These are phyloP conservation scores for Phytophthora hibernalis DNA, from an alignment of 352 stramenopile genomes.

Conservation along the genomic window DNA sequence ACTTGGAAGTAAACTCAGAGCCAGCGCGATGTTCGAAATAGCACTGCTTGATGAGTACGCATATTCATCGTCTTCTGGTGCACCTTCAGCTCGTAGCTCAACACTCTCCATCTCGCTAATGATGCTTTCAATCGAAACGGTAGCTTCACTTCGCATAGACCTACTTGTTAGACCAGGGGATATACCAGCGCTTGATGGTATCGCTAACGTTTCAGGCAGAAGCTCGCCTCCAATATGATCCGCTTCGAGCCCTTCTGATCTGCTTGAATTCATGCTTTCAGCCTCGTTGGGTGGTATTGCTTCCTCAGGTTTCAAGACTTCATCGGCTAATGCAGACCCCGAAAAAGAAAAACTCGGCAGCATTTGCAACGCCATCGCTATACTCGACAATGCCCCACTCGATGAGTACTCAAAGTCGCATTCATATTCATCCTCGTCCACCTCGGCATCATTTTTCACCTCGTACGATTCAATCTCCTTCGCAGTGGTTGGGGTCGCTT, in stretches of 20 bases:
- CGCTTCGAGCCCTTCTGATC: not conserved
- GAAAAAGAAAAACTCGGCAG: constrained; percentile 35
- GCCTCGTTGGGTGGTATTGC: constrained; percentile 6
- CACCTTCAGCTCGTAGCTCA: constrained; percentile 4
- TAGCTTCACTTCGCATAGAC: constrained; percentile 3
- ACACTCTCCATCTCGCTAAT: constrained; percentile 7
- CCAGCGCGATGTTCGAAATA: constrained; percentile 37
- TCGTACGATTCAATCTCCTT: not conserved
- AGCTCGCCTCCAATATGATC: not conserved
- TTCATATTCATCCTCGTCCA: constrained; percentile 17
- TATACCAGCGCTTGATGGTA: not conserved
- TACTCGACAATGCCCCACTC: constrained; percentile 39
- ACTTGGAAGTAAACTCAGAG: constrained; percentile 36
- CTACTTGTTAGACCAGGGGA: not conserved
- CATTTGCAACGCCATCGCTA: constrained; percentile 46
- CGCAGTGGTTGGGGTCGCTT: not conserved
- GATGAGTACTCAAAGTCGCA: constrained; percentile 51
- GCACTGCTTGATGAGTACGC: constrained; percentile 33
- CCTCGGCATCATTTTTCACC: not conserved
- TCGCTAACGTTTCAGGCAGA: not conserved
- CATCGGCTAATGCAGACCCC: constrained; percentile 2
- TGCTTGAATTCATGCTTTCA: not conserved
- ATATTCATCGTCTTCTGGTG: constrained; percentile 32
- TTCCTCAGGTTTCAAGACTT: constrained; percentile 13
- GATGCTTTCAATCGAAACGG: constrained; percentile 5